These are phyloP conservation scores for Hanseniaspora sp. DNA, from an alignment of 1,139 yeast genomes.

Conservation along the genomic window DNA sequence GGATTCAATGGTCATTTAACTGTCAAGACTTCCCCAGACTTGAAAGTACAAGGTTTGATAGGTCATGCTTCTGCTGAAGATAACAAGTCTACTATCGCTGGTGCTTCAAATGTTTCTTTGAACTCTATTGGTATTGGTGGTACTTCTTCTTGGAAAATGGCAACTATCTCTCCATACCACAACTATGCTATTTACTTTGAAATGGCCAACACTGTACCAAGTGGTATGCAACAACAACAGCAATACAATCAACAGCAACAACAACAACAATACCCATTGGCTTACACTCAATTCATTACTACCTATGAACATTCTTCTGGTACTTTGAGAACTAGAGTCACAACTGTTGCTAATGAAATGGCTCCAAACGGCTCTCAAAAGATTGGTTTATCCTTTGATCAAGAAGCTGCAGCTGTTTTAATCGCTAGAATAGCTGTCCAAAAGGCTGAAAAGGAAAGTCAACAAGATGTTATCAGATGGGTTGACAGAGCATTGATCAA, in stretches of 20 bases:
- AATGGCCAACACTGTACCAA: conserved; percentile 45
- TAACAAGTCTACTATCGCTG: conserved; percentile 35
- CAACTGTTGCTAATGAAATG: conserved; percentile 66
- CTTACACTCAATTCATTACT: conserved; percentile 54
- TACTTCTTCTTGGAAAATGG: conserved; percentile 75
- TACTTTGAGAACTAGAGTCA: conserved; percentile 77
- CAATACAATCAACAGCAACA: conserved; percentile 22
- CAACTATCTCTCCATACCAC: conserved; percentile 74
- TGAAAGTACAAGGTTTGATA: conserved; percentile 82
- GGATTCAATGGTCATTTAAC: conserved; percentile 82
- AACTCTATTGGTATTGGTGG: conserved; percentile 90
- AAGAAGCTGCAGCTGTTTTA: conserved; percentile 95
- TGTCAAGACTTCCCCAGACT: conserved; percentile 77
- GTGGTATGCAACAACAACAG: conserved; percentile 23
- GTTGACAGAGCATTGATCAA: conserved; percentile 77
- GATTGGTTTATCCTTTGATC: conserved; percentile 69
- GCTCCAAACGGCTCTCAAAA: conserved; percentile 42
- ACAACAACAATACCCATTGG: conserved; percentile 26
- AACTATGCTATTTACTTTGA: conserved; percentile 84
- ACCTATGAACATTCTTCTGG: conserved; percentile 74
- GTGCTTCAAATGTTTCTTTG: conserved; percentile 68
- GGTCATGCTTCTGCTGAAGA: conserved; percentile 71
- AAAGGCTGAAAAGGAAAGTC: conserved; percentile 72
- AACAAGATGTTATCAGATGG: conserved; percentile 69
- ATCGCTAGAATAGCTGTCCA: conserved; percentile 89